Evolutionary conservation across 148 eudicot genomes (phyloP), one percentile per base, ranked within the genome.

Genomic region (Cornus kousa): DNA sequence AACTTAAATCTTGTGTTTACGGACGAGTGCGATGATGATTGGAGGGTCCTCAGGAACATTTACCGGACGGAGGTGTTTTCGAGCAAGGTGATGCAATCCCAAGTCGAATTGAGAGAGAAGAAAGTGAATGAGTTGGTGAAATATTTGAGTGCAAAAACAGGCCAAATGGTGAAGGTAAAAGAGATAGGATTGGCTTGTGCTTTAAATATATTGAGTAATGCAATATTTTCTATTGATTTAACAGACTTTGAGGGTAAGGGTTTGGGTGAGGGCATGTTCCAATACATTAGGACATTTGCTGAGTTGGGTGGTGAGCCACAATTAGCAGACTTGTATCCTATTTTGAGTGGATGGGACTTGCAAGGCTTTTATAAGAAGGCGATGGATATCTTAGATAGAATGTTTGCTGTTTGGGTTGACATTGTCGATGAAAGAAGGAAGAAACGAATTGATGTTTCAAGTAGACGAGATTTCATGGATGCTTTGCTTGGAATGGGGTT

Each of bases 41-140:
- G 84, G 84, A 84, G 70, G 71, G 14, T 13, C 20, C 24, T 84
- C 7, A 66, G 82, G 5, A 32, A 69, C 1, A 28, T 81, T 0
- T 78, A 69, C 22, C 64, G 76, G 19, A 40, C 71, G 2, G 80
- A 84, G 79, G 77, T 84, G 2, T 79, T 81, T 22, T 69, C 87
- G 2, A 40, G 43, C 13, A 78, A 68, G 50, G 78, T 70, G 4
- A 3, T 81, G 19, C 79, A 78, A 22, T 60, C 55, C 0, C 82
- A 75, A 17, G 68, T 60, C 5, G 4, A 19, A 7, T 1, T 78
- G 57, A 84, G 84, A 71, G 80, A 78, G 77, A 72, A 74, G 16
- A 84, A 81, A 31, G 71, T 53, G 46, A 23, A 19, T 33, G 82
- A 81, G 13, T 64, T 84, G 87, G 77, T 81, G 59, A 64, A 74